phyloP scores from a whole-genome alignment of 768 basidiomycete species.

The Kwoniella sp. region DNA sequence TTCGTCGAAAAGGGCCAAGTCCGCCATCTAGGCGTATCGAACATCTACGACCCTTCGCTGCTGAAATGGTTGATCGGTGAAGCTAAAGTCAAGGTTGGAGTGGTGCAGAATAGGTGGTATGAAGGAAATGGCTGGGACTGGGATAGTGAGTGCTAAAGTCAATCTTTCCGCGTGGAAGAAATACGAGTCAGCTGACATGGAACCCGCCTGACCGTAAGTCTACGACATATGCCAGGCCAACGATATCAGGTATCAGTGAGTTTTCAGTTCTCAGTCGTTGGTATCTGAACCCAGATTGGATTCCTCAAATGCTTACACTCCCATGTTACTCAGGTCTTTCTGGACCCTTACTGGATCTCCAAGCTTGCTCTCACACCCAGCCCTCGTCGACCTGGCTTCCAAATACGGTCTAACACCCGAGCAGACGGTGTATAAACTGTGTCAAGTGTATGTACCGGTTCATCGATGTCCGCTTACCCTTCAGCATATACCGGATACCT shows the following conservation, averaged over 20 bases:
- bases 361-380: conserved; percentile 62
- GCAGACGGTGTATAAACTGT: conserved; percentile 70
- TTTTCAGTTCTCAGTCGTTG: not conserved
- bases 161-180: no score
- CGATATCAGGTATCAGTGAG: conserved; percentile 72
- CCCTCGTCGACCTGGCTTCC: conserved; percentile 59
- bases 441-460: conserved; percentile 58
- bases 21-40: conserved; percentile 66
- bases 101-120: conserved; percentile 75
- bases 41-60: conserved; percentile 67
- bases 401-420: conserved; percentile 63
- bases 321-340: conserved; percentile 64
- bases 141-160: conserved; percentile 49
- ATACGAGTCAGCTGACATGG: no score
- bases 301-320: not conserved
- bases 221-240: conserved; percentile 67
- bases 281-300: not conserved
- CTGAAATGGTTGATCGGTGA: conserved; percentile 63
- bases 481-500: not conserved
- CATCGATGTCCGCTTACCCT: not conserved
- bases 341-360: conserved; percentile 86
- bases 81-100: conserved; percentile 63
- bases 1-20: conserved; percentile 66
- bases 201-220: conserved; percentile 54
- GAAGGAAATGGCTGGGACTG: conserved; percentile 77